Base-by-base conservation (phyloP, 148 eudicot species). In the Tetragonia tetragonoides region DNA sequence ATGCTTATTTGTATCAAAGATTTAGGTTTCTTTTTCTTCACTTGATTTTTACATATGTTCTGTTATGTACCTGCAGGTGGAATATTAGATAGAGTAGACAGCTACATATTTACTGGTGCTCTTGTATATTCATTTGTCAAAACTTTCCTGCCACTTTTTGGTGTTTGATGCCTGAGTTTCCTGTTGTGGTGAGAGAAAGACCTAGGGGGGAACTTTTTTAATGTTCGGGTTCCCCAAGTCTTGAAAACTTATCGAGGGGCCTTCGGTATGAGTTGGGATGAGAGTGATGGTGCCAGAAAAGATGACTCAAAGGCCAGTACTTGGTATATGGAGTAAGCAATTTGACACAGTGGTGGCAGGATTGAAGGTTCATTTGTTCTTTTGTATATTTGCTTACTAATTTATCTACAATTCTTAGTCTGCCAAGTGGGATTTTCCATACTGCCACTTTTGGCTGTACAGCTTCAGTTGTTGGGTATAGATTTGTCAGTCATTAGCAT, bases 31-130 rank as follows among this genome's bases (percentile, higher is more conserved):
- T 60, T 6, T 15, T 56, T n/a, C 8, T 60, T 60, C 7, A 60
- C 10, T 17, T 6, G 64, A n/a, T 10, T 17, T n/a, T 16, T 75
- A 20, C 8, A 9, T 3, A 7, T 66, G 46, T 11, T 9, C 49
- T 63, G 46, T 6, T 46, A 14, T 66, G 39, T 60, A 20, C 83
- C 34, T 76, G 81, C 91, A 95, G 99, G 99, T 79, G 99, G 99
- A 79, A 84, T 95, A 83, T 88, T 95, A 41, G 99, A 95, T 84
- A 84, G 97, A 78, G 89, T 87, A 15, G 99, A 95, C 83, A 95
- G 99, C 90, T 95, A 95, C 83, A 84, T 95, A 5, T 95, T 95
- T 78, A 93, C 99, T 0, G 99, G 99, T 12, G 99, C 99, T 65
- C 93, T 95, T 72, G 93, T 90, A 7, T 90, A 90, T 78, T 91